Base-by-base conservation (phyloP, 2,329 filamentous ascomycete genomes). In the Pseudocercospora pini-densiflorae region DNA sequence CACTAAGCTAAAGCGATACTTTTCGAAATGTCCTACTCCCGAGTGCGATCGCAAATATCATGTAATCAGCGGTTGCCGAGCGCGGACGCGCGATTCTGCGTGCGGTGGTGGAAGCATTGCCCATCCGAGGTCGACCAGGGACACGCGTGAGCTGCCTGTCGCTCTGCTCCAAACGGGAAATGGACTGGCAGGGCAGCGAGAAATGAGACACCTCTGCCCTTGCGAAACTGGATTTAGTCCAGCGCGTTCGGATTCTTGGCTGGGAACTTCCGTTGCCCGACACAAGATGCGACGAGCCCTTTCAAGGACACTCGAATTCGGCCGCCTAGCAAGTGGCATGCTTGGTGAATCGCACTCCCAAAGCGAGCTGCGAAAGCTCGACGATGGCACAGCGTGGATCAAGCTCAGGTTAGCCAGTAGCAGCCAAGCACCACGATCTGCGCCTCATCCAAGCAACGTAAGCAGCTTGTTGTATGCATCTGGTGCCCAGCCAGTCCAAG, bases 391-490 rank as follows among this genome's bases (percentile, higher is more conserved):
- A 23, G 49, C 21, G 23, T 33, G 21, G 33, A 61, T 49, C 49
- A 53, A 27, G 59, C 43, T 49, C 23, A 33, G 47, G 43, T 47
- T 47, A 51, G 58, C 40, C 47, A 24, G n/a, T 51, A 23, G 8
- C 40, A 58, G 33, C 23, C 49, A 24, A 58, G 33, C 49, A 53
- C 16, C 60, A 65, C 57, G 58, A 65, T 61, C 63, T 62, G 59
- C 63, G 59, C 59, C 59, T 59, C 62, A 43, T 36, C 27, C 63
- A 55, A 53, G 64, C 64, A 59, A 59, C 64, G 64, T 66, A 27
- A 65, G 63, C 63, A 62, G 63, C 33, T 61, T 47, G 51, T 58
- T 23, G 59, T 21, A 40, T 51, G 49, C 63, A 53, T 59, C 58
- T 59, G 63, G 63, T 54, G 63, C 58, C 51, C 63, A 49, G 63